Conservation (phyloP, 179 eudicot genomes). For the Beta corolliflora region DNA sequence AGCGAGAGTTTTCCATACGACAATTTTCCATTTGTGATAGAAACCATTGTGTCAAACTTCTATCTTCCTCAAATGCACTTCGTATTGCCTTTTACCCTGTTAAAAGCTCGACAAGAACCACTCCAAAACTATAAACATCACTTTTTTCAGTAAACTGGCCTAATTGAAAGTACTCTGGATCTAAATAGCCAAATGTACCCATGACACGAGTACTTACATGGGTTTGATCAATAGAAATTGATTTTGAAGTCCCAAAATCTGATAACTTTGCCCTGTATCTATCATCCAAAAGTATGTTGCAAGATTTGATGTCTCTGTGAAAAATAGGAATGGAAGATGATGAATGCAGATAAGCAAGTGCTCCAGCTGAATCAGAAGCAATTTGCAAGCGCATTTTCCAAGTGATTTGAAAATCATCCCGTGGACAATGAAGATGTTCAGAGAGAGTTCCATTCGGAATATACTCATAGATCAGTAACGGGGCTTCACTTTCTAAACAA, state of each 20-base stretch:
- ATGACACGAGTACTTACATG: conserved; percentile 37
- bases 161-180: conserved; percentile 42
- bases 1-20: conserved; percentile 26
- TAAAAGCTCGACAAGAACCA: conserved; percentile 58
- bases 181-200: conserved; percentile 48
- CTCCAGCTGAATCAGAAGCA: conserved; percentile 39
- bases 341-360: conserved; percentile 43
- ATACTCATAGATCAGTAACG: conserved; percentile 52
- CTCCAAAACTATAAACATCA: conserved; percentile 57
- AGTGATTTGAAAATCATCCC: conserved; percentile 36
- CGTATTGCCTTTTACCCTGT: conserved; percentile 47
- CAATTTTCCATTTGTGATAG: background rate
- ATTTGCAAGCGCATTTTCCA: conserved; percentile 48
- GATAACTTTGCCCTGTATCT: conserved; percentile 42
- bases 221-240: conserved; percentile 34
- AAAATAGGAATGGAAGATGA: conserved; percentile 32
- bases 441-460: conserved; percentile 49
- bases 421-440: conserved; percentile 40
- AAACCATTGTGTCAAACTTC: conserved; percentile 40
- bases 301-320: conserved; percentile 50
- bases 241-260: conserved; percentile 45
- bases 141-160: conserved; percentile 46
- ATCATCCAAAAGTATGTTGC: conserved; percentile 44
- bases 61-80: conserved; percentile 25
- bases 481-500: conserved; percentile 59